Evolutionary conservation across 108 stramenopile species (phyloP).

Genomic region (Poteriospumella lacustris): DNA sequence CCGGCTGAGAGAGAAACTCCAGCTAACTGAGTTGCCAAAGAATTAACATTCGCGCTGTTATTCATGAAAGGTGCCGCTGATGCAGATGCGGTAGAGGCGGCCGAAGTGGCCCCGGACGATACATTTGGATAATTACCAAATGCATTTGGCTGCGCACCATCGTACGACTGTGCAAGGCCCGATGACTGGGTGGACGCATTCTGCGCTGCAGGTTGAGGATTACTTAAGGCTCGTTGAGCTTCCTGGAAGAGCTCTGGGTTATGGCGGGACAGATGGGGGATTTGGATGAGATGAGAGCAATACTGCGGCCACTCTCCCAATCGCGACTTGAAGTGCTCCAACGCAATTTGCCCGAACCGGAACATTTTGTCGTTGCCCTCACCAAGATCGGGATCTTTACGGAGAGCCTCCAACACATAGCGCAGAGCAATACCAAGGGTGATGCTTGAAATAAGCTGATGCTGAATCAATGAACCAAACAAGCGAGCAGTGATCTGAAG

Average conservation of each 20-base stretch:
- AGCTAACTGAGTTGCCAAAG: too few species aligned
- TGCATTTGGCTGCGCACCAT: too few species aligned
- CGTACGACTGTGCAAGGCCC: too few species aligned
- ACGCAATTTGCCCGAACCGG: slow-evolving; percentile 93
- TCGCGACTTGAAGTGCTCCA: slow-evolving; percentile 91
- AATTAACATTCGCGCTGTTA: too few species aligned
- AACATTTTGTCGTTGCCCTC: slow-evolving; percentile 82
- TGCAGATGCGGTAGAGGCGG: too few species aligned
- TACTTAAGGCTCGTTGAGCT: slow-evolving; percentile 70
- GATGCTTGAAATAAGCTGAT: slow-evolving; percentile 91
- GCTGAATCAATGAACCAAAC: slow-evolving; percentile 92
- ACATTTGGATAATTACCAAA: too few species aligned
- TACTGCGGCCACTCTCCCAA: slow-evolving; percentile 98
- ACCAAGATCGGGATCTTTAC: slow-evolving; percentile 69
- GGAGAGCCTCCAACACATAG: slow-evolving; percentile 92
- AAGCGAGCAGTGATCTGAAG: slow-evolving; percentile 96
- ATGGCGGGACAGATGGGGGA: slow-evolving; percentile 79
- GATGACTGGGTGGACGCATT: not conserved
- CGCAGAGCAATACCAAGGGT: slow-evolving; percentile 95
- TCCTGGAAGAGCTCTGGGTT: slow-evolving; percentile 79
- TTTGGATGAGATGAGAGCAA: slow-evolving; percentile 94
- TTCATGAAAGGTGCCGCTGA: too few species aligned
- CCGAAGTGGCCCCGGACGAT: too few species aligned
- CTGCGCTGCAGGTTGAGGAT: slow-evolving; percentile 22
- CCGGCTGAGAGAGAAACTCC: too few species aligned